Base-by-base conservation (phyloP, 179 eudicot species). In the Sideroxylon spinosum region DNA sequence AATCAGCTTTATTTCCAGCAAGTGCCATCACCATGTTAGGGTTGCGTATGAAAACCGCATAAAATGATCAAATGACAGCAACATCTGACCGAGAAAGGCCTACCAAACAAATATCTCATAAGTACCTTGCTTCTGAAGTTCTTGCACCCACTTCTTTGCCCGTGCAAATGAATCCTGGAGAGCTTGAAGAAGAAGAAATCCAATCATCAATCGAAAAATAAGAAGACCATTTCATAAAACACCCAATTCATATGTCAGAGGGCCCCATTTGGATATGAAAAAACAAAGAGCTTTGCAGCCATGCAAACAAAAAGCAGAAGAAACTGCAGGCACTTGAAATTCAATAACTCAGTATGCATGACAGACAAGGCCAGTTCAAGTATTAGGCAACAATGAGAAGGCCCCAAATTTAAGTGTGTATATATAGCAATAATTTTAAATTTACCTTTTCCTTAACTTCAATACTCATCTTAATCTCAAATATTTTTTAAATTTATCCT, bases 141-240 rank as follows among this genome's bases (percentile, higher is more conserved):
- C 99, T 76, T 95, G 98, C 78, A 95, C 98, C 99, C 99, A 95
- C 85, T 91, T 95, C 90, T 95, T 95, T 64, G 99, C 99, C 80
- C 91, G 87, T 17, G 79, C 76, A 88, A 91, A 95, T 48, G 99
- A 95, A 79, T 93, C 99, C 99, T 95, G 13, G 65, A 46, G 22
- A 3, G 2, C 70, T 23, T 22, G 46, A 23, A 74, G 17, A 49
- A 25, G 13, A 26, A 17, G 17, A 56, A 28, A 55, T 11, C 2
- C 12, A 67, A 26, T 77, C 59, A 76, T 11, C 13, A 69, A 49
- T 22, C 46, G 49, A 55, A 29, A 55, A 29, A 17, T 29, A 73
- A 2, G 50, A 73, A 56, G 50, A 16, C 0, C 22, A n/a, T 29
- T 6, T 29, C 73, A 70, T 20, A 22, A 73, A 0, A 23, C 19